Evolutionary conservation across 371 early-diverging fungal species (phyloP), one percentile per base, ranked within the genome.

Genomic region (Actinomortierella wolfii): DNA sequence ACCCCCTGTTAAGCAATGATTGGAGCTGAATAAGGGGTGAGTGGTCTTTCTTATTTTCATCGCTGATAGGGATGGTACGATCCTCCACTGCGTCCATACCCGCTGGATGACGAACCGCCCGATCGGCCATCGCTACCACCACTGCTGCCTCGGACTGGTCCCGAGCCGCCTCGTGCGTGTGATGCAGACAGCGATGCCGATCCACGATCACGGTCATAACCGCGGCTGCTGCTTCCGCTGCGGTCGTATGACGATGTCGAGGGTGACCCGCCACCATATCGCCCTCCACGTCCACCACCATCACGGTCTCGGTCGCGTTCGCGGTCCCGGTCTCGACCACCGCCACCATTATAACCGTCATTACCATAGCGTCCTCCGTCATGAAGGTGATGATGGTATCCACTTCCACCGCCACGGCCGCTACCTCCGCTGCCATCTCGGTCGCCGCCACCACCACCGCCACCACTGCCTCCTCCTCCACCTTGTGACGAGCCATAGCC

Each of bases 41-140:
- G 11, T 34, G 34, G 7, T 6, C 21, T 20, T 24, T 47, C 8
- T 18, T 47, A 9, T 47, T 47, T 8, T 51, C 47, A 71, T 11
- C 73, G 73, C 21, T 71, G 73, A 58, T 71, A 71, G 14, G 73
- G 73, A 23, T 71, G 73, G 41, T 71, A 71, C 20, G 71, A 56
- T 5, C 71, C 66, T 3, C 73, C 73, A 8, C 34, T 57, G 21
- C 68, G 68, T 8, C 65, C 61, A 56, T 61, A 62, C 11, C 63
- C 54, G 11, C 63, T 49, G 17, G 73, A 51, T 14, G 73, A 66
- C 21, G 71, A 57, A 14, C 49, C 8, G 3, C 61, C 25, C 2
- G 71, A 57, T 17, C 49, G 14, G 4, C 61, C 25, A 3, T 64
- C 47, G 20, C 74, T 45, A 50, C 74, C 59, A 25, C 59, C 44